Base-by-base conservation (phyloP, 176 grass and related monocot genomes). In the Triticum aestivum region DNA sequence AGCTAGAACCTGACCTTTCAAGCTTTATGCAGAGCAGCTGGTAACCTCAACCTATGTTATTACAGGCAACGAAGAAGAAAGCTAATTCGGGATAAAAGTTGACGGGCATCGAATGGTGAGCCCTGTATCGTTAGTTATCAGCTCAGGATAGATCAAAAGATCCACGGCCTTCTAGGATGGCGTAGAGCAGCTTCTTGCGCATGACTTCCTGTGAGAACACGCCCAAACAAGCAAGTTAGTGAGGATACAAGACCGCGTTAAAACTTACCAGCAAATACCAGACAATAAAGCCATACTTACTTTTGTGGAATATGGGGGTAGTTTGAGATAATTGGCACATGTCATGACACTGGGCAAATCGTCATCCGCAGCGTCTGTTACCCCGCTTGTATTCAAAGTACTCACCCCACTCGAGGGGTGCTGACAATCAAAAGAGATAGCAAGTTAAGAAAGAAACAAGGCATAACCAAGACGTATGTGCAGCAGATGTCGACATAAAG, bases 341-440 rank as follows among this genome's bases (percentile, higher is more conserved):
- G 96, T 98, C 96, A 98, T 98, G 30, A 98, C 96, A 75, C 96
- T 98, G 12, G 96, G 96, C 73, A 98, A 83, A 75, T 95, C 96
- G 23, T 95, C 96, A 79, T 98, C 96, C 13, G 90, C 93, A 8
- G 86, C 88, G 38, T 93, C 93, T 4, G 62, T 76, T 9, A 81
- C 83, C 54, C 89, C 95, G 73, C 80, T 83, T 76, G 83, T 82
- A 80, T 89, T 92, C 64, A 87, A 88, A 66, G 85, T 65, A 86
- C 78, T 93, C 32, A 85, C 79, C 17, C 39, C 52, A 66, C 77
- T 83, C 52, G 93, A 98, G 45, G 95, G 89, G 69, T 95, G 95
- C 95, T 98, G 86, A 61, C 20, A 87, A 84, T 56, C 33, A 61
- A 45, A 83, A 82, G 47, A 11, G 42, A 69, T 35, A 69, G 35